These are phyloP conservation scores for Pestalotiopsis sp. DNA, from an alignment of 2,329 filamentous ascomycete genomes.

Conservation along the genomic window DNA sequence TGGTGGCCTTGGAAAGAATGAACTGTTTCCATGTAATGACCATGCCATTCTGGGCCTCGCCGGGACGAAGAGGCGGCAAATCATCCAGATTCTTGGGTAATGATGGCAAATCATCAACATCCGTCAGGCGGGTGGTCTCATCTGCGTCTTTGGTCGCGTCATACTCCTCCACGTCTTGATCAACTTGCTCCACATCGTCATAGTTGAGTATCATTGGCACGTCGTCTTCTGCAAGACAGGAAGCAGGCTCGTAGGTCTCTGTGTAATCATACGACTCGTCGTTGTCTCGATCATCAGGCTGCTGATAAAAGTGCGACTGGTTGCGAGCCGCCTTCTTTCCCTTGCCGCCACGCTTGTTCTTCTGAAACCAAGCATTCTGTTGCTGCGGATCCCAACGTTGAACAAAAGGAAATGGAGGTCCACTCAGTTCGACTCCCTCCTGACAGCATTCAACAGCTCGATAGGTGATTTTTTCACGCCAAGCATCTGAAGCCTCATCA, in stretches of 20 bases:
- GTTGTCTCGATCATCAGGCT: conserved; percentile 34
- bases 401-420: conserved; percentile 86
- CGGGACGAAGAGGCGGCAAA: conserved; percentile 52
- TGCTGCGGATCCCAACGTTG: conserved; percentile 88
- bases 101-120: conserved; percentile 63
- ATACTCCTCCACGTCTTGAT: conserved; percentile 19
- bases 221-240: conserved; percentile 10
- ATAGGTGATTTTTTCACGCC: conserved; percentile 75
- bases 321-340: conserved; percentile 51
- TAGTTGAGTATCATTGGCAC: conserved; percentile 44
- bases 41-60: conserved; percentile 59
- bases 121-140: conserved; percentile 48
- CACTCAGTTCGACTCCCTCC: conserved; percentile 67
- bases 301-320: conserved; percentile 43
- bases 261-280: conserved; percentile 39
- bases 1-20: conserved; percentile 61
- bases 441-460: conserved; percentile 83
- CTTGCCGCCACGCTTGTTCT: conserved; percentile 45
- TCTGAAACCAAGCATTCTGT: conserved; percentile 43
- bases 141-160: conserved; percentile 31
- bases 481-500: conserved; percentile 61
- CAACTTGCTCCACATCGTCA: conserved; percentile 28
- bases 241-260: conserved; percentile 34
- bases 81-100: conserved; percentile 60
- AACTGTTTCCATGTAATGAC: conserved; percentile 71